Conservation (phyloP, 192 early-diverging fungal genomes). For the Physocladia obscura region DNA sequence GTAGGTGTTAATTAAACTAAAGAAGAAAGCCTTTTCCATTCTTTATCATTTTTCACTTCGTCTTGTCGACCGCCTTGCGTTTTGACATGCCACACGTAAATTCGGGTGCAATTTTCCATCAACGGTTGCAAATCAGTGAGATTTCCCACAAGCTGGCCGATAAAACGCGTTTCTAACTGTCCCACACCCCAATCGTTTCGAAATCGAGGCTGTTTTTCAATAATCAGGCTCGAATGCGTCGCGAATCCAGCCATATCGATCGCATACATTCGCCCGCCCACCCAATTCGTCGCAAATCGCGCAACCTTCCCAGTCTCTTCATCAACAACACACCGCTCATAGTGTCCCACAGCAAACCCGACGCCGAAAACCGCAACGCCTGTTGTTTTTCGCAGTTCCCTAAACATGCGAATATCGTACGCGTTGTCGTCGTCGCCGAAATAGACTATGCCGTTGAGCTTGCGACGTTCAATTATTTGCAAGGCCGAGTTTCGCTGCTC, state of each 20-base stretch:
- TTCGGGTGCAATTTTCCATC: not conserved
- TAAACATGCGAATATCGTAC: not conserved
- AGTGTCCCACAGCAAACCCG: not conserved
- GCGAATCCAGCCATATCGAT: not conserved
- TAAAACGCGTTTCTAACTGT: not conserved
- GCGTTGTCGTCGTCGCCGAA: not conserved
- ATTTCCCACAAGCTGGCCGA: not conserved
- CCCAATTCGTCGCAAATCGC: not conserved
- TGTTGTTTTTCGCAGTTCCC: not conserved
- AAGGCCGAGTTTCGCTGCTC: not conserved
- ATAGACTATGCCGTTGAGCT: not conserved
- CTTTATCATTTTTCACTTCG: not conserved
- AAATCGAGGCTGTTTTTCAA: not conserved
- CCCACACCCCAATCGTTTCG: not conserved
- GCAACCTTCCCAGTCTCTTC: not conserved
- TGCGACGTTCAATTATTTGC: not conserved
- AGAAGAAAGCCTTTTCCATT: not conserved
- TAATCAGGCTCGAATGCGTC: not conserved
- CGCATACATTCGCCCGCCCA: not conserved
- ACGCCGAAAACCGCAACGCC: not conserved
- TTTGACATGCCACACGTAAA: not conserved
- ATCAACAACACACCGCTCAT: not conserved
- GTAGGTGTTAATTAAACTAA: no score
- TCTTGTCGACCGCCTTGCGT: not conserved
- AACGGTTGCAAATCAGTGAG: not conserved